These are phyloP conservation scores for Aspergillus pseudonomiae DNA, from an alignment of 2,329 filamentous ascomycete species.

Conservation along the genomic window DNA sequence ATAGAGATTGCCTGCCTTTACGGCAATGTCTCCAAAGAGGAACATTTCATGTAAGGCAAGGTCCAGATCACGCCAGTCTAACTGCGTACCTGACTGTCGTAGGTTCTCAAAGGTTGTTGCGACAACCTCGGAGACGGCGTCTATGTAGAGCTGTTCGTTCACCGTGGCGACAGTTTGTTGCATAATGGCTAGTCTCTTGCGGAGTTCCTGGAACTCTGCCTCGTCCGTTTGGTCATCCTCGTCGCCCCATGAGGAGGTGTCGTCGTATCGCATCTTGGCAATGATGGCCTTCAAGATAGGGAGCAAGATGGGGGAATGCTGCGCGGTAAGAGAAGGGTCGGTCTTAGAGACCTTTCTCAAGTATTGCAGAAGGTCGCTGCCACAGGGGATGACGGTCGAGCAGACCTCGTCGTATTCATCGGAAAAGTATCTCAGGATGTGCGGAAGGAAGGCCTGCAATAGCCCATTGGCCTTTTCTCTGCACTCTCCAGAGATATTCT, in stretches of 20 bases:
- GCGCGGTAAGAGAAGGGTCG: slow-evolving; percentile 65
- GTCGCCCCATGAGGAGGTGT: slow-evolving; percentile 88
- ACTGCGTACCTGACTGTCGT: slow-evolving; percentile 69
- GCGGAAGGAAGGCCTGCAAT: slow-evolving; percentile 80
- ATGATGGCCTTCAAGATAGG: slow-evolving; percentile 91
- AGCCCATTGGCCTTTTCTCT: slow-evolving; percentile 78
- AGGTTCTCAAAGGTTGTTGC: slow-evolving; percentile 82
- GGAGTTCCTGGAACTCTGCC: slow-evolving; percentile 93
- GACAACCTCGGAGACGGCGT: slow-evolving; percentile 86
- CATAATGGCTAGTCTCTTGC: slow-evolving; percentile 84
- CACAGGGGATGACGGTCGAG: slow-evolving; percentile 88
- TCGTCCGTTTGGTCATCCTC: slow-evolving; percentile 96
- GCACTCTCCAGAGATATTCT: slow-evolving; percentile 60
- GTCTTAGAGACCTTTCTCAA: slow-evolving; percentile 75
- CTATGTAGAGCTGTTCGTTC: slow-evolving; percentile 84
- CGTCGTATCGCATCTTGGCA: slow-evolving; percentile 95
- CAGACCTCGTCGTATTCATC: slow-evolving; percentile 99
- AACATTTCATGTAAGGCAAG: slow-evolving; percentile 94
- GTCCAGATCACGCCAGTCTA: slow-evolving; percentile 95
- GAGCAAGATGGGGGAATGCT: slow-evolving; percentile 80
- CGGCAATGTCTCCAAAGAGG: slow-evolving; percentile 90
- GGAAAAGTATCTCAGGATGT: slow-evolving; percentile 89
- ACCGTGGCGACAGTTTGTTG: slow-evolving; percentile 92
- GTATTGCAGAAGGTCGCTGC: slow-evolving; percentile 90
- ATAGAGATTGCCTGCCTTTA: slow-evolving; percentile 84